phyloP scores from a whole-genome alignment of 129 eudicot species.

The Saposhnikovia divaricata region DNA sequence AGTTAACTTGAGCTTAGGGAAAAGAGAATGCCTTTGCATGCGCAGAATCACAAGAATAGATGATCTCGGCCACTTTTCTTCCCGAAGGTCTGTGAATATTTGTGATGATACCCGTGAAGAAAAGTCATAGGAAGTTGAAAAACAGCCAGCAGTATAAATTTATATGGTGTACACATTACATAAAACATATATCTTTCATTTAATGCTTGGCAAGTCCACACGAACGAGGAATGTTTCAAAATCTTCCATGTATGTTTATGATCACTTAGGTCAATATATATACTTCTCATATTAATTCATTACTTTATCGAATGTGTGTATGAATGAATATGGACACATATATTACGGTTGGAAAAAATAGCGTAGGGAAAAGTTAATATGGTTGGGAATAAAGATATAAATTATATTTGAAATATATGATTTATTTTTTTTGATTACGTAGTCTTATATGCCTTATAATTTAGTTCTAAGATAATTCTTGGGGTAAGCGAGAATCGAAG shows the following conservation, averaged over 20 bases:
- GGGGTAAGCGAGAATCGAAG: too few species aligned
- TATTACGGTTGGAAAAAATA: background rate
- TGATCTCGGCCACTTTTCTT: background rate
- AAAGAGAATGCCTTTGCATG: constrained; percentile 1
- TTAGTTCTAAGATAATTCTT: too few species aligned
- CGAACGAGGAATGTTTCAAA: constrained; percentile 33
- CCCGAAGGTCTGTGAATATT: constrained; percentile 25
- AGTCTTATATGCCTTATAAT: too few species aligned
- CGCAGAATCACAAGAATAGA: constrained; percentile 23
- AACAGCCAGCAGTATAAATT: background rate
- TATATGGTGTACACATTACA: constrained; percentile 1
- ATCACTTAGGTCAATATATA: background rate
- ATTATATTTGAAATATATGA: too few species aligned
- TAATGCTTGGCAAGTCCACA: constrained; percentile 26
- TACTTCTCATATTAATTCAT: background rate
- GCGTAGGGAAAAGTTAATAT: background rate
- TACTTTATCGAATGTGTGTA: background rate
- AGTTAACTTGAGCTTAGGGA: background rate
- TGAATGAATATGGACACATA: background rate
- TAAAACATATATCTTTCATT: background rate
- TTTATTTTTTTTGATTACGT: too few species aligned
- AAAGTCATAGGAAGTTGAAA: constrained; percentile 7
- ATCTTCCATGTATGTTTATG: background rate
- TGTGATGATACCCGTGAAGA: constrained; percentile 52
- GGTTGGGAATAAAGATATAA: too few species aligned